Conservation (phyloP, 352 stramenopile genomes). For the Globisporangium cederbergense region DNA sequence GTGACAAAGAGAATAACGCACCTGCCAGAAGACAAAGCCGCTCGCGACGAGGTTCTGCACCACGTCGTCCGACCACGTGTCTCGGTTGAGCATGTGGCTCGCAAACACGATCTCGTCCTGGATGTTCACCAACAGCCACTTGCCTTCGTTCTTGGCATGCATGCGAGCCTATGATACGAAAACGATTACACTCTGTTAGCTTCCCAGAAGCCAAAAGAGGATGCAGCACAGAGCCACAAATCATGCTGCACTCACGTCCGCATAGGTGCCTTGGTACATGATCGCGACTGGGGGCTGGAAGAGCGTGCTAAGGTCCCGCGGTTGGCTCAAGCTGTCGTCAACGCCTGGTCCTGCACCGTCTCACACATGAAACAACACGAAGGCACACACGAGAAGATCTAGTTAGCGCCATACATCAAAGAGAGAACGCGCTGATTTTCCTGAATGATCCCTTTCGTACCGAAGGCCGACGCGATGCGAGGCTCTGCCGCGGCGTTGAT, state of each 20-base stretch:
- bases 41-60: slow-evolving; percentile 93
- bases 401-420: not conserved
- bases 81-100: slow-evolving; percentile 94
- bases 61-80: slow-evolving; percentile 95
- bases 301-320: slow-evolving; percentile 58
- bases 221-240: not conserved
- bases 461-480: slow-evolving; percentile 45
- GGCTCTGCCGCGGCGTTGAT: slow-evolving; percentile 42
- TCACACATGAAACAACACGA: not conserved
- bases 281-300: slow-evolving; percentile 74
- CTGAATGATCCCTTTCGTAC: slow-evolving; percentile 9
- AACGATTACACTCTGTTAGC: not conserved
- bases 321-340: slow-evolving; percentile 19
- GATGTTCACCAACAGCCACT: slow-evolving; percentile 95
- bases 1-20: slow-evolving; percentile 17
- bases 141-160: slow-evolving; percentile 80
- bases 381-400: not conserved
- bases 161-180: slow-evolving; percentile 37
- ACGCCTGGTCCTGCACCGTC: slow-evolving; percentile 12
- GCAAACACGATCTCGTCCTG: slow-evolving; percentile 93
- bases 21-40: slow-evolving; percentile 95
- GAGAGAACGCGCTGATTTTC: not conserved
- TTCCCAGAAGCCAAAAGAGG: not conserved
- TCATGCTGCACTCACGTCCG: slow-evolving; percentile 38
- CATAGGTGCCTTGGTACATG: slow-evolving; percentile 80